phyloP scores from a whole-genome alignment of 192 early-diverging fungal genomes.

The Rhizophagus clarus region DNA sequence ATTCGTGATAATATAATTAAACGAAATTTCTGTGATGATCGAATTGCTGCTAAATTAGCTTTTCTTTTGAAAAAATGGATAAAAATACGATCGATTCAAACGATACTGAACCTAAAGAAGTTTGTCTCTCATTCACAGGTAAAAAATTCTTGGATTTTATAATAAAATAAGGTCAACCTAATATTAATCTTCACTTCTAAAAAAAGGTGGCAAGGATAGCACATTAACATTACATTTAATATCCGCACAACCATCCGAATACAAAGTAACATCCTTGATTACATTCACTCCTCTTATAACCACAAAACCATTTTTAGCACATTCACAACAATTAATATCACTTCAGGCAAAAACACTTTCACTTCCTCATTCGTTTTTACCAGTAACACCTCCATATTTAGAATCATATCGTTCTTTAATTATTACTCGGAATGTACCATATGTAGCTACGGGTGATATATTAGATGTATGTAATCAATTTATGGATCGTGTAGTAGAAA shows the following conservation, averaged over 20 bases:
- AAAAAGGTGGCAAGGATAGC: conserved; percentile 6
- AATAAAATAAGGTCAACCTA: not conserved
- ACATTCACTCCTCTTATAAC: conserved; percentile 8
- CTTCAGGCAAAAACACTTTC: not conserved
- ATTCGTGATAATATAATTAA: too few species aligned
- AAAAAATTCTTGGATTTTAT: not conserved
- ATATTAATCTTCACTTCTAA: not conserved
- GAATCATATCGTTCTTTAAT: conserved; percentile 19
- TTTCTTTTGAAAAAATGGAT: not conserved
- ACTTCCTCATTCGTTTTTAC: conserved; percentile 14
- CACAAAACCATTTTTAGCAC: conserved; percentile 11
- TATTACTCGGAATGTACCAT: not conserved
- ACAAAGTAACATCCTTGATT: conserved; percentile 3
- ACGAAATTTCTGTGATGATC: too few species aligned
- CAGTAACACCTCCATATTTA: conserved; percentile 5
- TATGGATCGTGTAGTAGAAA: conserved; percentile 56
- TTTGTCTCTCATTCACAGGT: conserved; percentile 27
- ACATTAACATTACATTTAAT: conserved; percentile 24
- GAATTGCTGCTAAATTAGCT: too few species aligned
- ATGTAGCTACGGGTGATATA: conserved; percentile 51
- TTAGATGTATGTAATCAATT: conserved; percentile 62
- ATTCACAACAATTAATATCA: conserved; percentile 9
- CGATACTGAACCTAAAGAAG: not conserved
- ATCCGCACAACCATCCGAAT: not conserved
- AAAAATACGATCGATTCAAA: not conserved